Conservation (phyloP, 345 rosid species). For the Chamaenerion angustifolium region DNA sequence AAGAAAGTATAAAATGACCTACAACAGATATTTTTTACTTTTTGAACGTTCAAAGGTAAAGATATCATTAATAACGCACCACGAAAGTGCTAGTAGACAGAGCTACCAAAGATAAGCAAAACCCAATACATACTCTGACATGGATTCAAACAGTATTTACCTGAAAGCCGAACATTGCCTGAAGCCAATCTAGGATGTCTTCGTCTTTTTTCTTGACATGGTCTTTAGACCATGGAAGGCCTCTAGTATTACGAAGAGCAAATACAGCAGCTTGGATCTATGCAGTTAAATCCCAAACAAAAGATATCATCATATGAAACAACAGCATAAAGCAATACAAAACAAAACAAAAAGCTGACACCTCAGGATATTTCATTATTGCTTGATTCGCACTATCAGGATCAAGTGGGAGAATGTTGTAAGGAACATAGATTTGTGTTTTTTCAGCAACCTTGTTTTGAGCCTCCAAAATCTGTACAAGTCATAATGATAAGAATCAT, state of each 20-base stretch:
- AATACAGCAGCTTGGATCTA: constrained; percentile 91
- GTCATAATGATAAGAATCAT: constrained; percentile 4
- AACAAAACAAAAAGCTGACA: constrained; percentile 9
- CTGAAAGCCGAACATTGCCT: constrained; percentile 98
- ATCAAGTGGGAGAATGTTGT: constrained; percentile 94
- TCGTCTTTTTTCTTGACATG: constrained; percentile 70
- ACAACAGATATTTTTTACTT: no score
- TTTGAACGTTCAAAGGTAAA: no score
- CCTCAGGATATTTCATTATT: constrained; percentile 97
- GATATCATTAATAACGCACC: no score
- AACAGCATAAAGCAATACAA: background rate
- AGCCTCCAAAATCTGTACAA: constrained; percentile 81
- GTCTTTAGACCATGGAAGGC: constrained; percentile 94
- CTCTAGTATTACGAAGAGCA: constrained; percentile 93
- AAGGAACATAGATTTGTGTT: constrained; percentile 81
- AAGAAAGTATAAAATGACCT: background rate
- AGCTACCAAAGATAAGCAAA: no score
- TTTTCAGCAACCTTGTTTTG: constrained; percentile 88
- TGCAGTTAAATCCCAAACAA: constrained; percentile 7
- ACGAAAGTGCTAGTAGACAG: no score
- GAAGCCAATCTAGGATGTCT: constrained; percentile 99
- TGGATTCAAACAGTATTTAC: constrained; percentile 15
- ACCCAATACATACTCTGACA: background rate
- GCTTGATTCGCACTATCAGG: constrained; percentile 99
- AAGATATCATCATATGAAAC: background rate